Conservation (phyloP, 202 grass and related monocot genomes). For the Schoenoplectus tabernaemontani region DNA sequence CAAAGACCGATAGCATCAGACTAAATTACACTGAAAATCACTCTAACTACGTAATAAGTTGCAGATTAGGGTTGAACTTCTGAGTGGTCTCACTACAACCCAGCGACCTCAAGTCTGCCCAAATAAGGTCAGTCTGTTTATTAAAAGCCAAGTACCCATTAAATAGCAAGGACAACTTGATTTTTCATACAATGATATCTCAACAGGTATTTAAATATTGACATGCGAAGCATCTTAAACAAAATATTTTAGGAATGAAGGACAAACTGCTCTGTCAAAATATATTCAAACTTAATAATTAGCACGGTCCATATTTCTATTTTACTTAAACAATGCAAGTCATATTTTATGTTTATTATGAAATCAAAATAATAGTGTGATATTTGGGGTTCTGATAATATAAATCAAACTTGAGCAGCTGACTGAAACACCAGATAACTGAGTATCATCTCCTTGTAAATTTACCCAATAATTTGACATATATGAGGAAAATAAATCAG, state of each 20-base stretch:
- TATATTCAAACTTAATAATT: neutral
- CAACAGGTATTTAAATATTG: neutral
- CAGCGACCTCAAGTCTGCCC: neutral
- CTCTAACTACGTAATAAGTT: neutral
- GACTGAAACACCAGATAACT: neutral
- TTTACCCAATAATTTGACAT: neutral
- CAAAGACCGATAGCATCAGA: neutral
- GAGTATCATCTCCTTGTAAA: neutral
- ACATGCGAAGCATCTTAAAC: neutral
- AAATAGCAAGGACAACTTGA: neutral
- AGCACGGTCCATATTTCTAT: neutral
- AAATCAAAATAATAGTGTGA: neutral
- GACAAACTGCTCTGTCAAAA: neutral
- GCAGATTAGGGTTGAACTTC: neutral
- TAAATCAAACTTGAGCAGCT: neutral
- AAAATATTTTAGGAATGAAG: neutral
- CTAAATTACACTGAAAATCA: neutral
- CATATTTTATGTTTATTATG: neutral
- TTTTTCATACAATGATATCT: neutral
- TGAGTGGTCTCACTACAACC: neutral
- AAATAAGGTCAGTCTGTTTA: constrained; percentile 1
- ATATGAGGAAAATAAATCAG: neutral
- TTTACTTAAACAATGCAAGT: neutral
- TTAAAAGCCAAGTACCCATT: neutral
- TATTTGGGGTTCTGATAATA: neutral